These are phyloP conservation scores for Oryza australiensis DNA, from an alignment of 176 grass and related monocot species.

Conservation along the genomic window DNA sequence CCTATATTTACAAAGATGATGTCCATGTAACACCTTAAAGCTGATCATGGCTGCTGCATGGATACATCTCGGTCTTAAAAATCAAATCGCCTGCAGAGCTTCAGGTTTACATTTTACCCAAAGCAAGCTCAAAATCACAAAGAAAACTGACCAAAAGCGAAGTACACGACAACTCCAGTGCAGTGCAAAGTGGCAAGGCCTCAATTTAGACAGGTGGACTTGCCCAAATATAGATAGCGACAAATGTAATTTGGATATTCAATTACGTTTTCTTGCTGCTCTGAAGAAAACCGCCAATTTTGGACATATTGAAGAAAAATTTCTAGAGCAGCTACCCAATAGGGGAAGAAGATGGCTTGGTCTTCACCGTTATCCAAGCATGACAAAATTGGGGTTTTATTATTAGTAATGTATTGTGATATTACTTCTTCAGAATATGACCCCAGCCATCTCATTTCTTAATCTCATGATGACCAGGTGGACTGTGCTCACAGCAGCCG, in stretches of 20 bases:
- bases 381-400: not conserved
- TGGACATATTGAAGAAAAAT: not conserved
- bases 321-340: not conserved
- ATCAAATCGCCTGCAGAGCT: not conserved
- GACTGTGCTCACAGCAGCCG: slow-evolving; percentile 5
- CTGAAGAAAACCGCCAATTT: slow-evolving; percentile 13
- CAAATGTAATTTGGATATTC: not conserved
- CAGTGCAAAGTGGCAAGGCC: not conserved
- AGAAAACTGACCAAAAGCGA: not conserved
- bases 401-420: not conserved
- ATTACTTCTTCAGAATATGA: not conserved
- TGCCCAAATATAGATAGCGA: not conserved
- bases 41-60: not conserved
- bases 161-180: not conserved
- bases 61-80: not conserved
- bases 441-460: not conserved
- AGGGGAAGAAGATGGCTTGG: not conserved
- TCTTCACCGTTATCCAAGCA: not conserved
- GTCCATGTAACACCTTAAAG: not conserved
- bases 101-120: not conserved
- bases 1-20: slow-evolving; percentile 11
- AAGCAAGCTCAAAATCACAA: not conserved
- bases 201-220: not conserved
- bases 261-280: not conserved
- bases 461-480: slow-evolving; percentile 1